Base-by-base conservation (phyloP, 768 basidiomycete genomes). In the Suillus paluster region DNA sequence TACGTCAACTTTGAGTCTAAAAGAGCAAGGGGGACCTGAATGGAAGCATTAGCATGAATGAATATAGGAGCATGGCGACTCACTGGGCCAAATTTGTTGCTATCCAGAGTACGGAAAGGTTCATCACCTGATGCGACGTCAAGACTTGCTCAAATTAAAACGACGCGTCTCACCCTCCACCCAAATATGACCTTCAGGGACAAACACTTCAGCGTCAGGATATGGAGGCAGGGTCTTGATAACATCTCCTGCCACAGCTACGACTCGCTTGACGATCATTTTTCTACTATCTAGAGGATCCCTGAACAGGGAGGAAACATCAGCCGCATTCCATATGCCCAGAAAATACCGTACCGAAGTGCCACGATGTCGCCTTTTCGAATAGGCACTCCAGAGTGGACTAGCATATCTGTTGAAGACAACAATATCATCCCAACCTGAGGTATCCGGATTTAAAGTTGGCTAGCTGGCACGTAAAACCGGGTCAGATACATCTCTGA, bases 41-140 rank as follows among this genome's bases (percentile, higher is more conserved):
- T 17, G 45, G 36, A 38, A 23, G 9, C 23, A 27, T 27, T 14
- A 58, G 34, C 10, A 2, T 57, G 21, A 41, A 25, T 36, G 60
- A 21, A 59, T 23, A 52, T 63, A 57, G 15, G 49, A 59, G 36
- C 48, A 46, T 39, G 2, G 42, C 48, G 15, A 74, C 81, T 63
- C 70, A 90, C 89, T 10, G 90, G 86, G 8, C 91, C 90, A 71
- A 89, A 90, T 1, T 77, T 72, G 70, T 91, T 91, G 76, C 89
- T 91, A 67, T 91, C 91, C 58, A 86, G 80, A 10, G 85, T 89
- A 60, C 84, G 80, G 67, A 86, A 88, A 5, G 82, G 79, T 68
- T 90, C 86, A 63, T 91, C 89, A 9, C 89, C 89, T 89, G 57
- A 21, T 42, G n/a, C 58, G 25, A 27, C 42, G 15, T 30, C 38